These are phyloP conservation scores for Yamadazyma blattariae DNA, from an alignment of 1,139 yeast species.

Conservation along the genomic window DNA sequence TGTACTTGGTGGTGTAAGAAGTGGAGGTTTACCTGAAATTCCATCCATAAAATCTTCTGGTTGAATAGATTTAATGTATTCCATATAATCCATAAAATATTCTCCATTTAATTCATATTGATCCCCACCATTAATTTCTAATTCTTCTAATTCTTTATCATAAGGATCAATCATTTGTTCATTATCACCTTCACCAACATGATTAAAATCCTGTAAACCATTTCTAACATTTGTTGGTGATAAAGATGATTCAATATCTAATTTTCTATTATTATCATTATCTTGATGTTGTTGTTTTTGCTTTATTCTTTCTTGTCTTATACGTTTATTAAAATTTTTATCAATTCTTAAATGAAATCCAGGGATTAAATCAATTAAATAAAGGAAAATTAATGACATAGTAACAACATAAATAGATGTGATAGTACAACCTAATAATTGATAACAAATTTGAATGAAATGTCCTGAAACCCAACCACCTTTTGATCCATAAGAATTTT, in stretches of 20 bases:
- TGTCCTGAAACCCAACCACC: slow-evolving; percentile 53
- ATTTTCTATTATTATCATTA: slow-evolving; percentile 3
- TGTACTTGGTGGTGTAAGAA: not conserved
- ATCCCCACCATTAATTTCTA: slow-evolving; percentile 51
- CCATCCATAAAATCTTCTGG: slow-evolving; percentile 40
- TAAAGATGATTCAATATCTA: slow-evolving; percentile 20
- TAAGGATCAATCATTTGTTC: not conserved
- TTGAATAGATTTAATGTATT: slow-evolving; percentile 39
- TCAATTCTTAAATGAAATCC: slow-evolving; percentile 48
- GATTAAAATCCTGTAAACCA: not conserved
- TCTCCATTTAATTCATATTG: slow-evolving; percentile 53
- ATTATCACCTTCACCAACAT: slow-evolving; percentile 2
- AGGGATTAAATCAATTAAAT: slow-evolving; percentile 43
- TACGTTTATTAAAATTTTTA: slow-evolving; percentile 35
- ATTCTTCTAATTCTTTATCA: slow-evolving; percentile 22
- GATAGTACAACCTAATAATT: slow-evolving; percentile 42
- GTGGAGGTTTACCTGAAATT: slow-evolving; percentile 5
- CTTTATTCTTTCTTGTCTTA: slow-evolving; percentile 18
- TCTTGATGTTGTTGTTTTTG: slow-evolving; percentile 10
- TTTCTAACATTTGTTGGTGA: slow-evolving; percentile 13
- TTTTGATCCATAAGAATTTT: slow-evolving; percentile 24
- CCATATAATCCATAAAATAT: slow-evolving; percentile 45
- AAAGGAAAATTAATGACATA: slow-evolving; percentile 34
- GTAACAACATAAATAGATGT: slow-evolving; percentile 39
- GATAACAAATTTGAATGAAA: slow-evolving; percentile 49